Evolutionary conservation across 257 asterid species (phyloP).

Genomic region (Jasminum sambac): DNA sequence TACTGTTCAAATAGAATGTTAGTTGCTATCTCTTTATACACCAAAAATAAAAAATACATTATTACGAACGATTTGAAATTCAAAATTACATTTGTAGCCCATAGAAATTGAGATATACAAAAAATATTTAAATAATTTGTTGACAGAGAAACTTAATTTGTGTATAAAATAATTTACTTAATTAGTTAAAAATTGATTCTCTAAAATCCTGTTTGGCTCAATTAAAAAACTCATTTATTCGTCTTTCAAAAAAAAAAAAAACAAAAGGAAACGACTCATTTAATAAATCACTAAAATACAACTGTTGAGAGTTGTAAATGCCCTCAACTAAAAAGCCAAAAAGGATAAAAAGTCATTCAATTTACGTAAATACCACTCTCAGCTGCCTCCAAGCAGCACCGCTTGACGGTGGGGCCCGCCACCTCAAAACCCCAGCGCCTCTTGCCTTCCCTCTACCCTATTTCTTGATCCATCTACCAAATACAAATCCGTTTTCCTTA

Average conservation of each 20-base stretch:
- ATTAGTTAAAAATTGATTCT: too few relatives aligned
- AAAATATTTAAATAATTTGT: too few relatives aligned
- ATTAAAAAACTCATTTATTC: too few relatives aligned
- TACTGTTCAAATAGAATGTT: too few relatives aligned
- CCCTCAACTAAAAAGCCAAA: neutral
- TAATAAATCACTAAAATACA: neutral
- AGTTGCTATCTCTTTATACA: too few relatives aligned
- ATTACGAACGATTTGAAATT: too few relatives aligned
- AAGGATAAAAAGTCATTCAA: neutral
- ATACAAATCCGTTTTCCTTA: conserved; percentile 42
- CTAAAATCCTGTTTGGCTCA: too few relatives aligned
- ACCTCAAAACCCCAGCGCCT: conserved; percentile 11
- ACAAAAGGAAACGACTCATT: neutral
- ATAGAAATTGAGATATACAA: too few relatives aligned
- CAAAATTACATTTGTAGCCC: too few relatives aligned
- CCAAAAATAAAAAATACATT: too few relatives aligned
- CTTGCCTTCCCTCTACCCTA: conserved; percentile 1
- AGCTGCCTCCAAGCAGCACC: conserved; percentile 39
- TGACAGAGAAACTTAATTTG: too few relatives aligned
- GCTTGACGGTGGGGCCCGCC: conserved; percentile 32
- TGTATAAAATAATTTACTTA: too few relatives aligned
- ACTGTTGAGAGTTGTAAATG: conserved; percentile 4
- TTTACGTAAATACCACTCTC: conserved; percentile 30
- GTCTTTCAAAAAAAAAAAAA: neutral
- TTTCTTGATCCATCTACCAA: conserved; percentile 12